Evolutionary conservation across 805 yeast species (phyloP).

Genomic region (Diddensiella caesifluorescens): DNA sequence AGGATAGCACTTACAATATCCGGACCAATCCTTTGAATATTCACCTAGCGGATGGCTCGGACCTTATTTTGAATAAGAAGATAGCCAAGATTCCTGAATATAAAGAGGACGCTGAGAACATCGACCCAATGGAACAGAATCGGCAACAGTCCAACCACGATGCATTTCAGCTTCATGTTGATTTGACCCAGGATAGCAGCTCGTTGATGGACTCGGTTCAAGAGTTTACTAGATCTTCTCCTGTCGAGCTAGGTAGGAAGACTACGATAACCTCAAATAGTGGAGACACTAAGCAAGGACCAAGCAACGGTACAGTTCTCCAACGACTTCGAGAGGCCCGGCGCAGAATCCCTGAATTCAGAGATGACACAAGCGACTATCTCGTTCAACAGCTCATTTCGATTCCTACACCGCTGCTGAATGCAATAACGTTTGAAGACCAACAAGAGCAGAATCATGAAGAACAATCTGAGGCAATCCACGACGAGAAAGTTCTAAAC

Average conservation of each 20-base stretch:
- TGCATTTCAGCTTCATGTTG: not conserved
- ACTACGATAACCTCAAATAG: constrained; percentile 20
- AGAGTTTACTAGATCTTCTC: not conserved
- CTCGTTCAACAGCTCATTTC: constrained; percentile 8
- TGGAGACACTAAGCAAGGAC: constrained; percentile 12
- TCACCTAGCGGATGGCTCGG: constrained; percentile 31
- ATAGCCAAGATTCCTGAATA: not conserved
- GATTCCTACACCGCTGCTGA: constrained; percentile 10
- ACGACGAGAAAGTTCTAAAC: not conserved
- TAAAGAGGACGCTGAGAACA: not conserved
- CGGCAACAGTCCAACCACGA: not conserved
- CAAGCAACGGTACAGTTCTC: constrained; percentile 10
- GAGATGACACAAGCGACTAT: constrained; percentile 3
- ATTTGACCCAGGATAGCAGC: not conserved
- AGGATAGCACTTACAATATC: constrained; percentile 24
- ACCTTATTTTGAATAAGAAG: constrained; percentile 22
- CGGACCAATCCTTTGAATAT: constrained; percentile 34
- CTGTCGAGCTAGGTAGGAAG: constrained; percentile 13
- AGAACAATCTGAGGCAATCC: not conserved
- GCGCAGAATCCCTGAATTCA: not conserved
- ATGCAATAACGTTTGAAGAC: constrained; percentile 8
- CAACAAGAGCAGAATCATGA: not conserved
- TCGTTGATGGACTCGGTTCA: not conserved
- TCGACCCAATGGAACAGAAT: not conserved
- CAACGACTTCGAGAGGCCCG: constrained; percentile 8